Evolutionary conservation across 371 early-diverging fungal genomes (phyloP).

Genomic region (Mucor irregularis): DNA sequence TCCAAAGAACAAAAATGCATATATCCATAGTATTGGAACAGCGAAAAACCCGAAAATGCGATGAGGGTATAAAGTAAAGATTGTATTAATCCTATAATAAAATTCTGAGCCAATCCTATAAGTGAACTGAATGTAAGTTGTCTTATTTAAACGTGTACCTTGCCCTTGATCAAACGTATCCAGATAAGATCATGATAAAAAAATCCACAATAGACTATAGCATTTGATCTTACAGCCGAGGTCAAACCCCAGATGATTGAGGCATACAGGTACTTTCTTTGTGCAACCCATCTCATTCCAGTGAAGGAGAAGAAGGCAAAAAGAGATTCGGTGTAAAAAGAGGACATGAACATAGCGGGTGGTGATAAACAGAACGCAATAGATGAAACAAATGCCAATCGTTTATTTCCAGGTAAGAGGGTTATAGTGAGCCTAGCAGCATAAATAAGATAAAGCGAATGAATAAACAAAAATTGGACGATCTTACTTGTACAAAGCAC

Average conservation of each 20-base stretch:
- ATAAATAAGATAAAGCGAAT: neutral
- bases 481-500: slow-evolving; percentile 67
- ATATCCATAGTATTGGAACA: slow-evolving; percentile 77
- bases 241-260: slow-evolving; percentile 62
- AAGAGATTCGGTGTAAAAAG: slow-evolving; percentile 86
- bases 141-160: slow-evolving; percentile 1
- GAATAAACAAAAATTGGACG: neutral
- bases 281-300: slow-evolving; percentile 66
- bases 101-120: neutral
- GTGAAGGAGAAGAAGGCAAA: slow-evolving; percentile 80
- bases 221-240: slow-evolving; percentile 79
- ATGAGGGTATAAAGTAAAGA: slow-evolving; percentile 43
- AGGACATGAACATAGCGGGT: slow-evolving; percentile 84
- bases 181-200: slow-evolving; percentile 64
- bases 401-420: slow-evolving; percentile 50
- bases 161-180: slow-evolving; percentile 7
- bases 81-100: slow-evolving; percentile 31
- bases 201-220: slow-evolving; percentile 79
- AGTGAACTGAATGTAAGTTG: too few relatives aligned
- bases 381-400: slow-evolving; percentile 65
- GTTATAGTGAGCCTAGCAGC: slow-evolving; percentile 49
- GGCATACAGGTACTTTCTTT: slow-evolving; percentile 38
- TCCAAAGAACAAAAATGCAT: slow-evolving; percentile 55
- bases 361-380: slow-evolving; percentile 79
- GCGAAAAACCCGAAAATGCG: slow-evolving; percentile 57